Evolutionary conservation across 441 rosid species (phyloP).

Genomic region (Arabidopsis lyrata): DNA sequence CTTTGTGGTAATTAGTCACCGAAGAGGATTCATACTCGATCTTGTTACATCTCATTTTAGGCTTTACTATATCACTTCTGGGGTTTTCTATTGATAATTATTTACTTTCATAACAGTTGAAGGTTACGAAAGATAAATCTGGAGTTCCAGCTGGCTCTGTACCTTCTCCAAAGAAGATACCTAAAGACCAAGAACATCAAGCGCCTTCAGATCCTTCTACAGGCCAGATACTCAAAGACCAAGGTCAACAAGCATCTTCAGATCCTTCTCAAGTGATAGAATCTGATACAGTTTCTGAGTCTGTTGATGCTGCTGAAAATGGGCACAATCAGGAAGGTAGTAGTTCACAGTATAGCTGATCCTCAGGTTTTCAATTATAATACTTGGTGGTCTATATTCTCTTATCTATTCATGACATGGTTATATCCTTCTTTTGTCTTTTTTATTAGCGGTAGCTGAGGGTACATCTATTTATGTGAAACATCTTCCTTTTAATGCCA

Average conservation of each 20-base stretch:
- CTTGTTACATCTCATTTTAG: constrained; percentile 4
- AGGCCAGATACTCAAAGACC: constrained; percentile 48
- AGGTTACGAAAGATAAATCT: constrained; percentile 66
- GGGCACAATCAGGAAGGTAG: constrained; percentile 69
- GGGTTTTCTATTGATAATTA: background rate
- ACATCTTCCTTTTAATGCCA: constrained; percentile 74
- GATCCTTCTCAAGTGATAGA: constrained; percentile 48
- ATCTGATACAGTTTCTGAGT: constrained; percentile 50
- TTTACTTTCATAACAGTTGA: constrained; percentile 49
- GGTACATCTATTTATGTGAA: constrained; percentile 82
- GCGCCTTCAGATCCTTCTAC: constrained; percentile 49
- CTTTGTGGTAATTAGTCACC: constrained; percentile 70
- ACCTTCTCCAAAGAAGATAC: constrained; percentile 53
- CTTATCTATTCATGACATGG: background rate
- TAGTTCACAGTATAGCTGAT: constrained; percentile 5
- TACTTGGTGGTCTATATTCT: background rate
- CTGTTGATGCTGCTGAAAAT: constrained; percentile 58
- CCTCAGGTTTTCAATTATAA: background rate
- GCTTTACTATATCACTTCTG: background rate
- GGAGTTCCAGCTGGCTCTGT: constrained; percentile 49
- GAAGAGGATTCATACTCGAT: background rate
- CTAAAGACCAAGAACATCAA: constrained; percentile 61
- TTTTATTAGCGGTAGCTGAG: constrained; percentile 54
- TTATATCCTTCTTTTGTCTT: background rate
- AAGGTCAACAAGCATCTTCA: constrained; percentile 14